A percentile compares a stretch with the other conserved stretches of the same genome.
Evolutionary conservation across 2,329 filamentous ascomycete species (phyloP).

Genomic region (Emmonsiellopsis sp.): DNA sequence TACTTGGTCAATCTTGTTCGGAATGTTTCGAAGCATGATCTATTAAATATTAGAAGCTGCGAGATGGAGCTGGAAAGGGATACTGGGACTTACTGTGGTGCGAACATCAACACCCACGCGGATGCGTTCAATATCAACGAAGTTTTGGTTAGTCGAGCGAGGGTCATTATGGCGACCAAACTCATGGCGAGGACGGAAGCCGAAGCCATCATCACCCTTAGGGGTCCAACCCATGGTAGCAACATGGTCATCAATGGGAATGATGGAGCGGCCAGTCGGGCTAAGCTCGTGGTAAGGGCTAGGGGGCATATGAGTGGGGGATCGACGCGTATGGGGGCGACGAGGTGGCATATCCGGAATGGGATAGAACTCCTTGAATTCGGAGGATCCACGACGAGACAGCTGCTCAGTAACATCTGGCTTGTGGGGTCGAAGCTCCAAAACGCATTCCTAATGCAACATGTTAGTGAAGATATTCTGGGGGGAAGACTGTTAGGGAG

Average conservation of each 20-base stretch:
- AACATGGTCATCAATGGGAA: conserved; percentile 26
- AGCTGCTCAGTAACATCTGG: conserved; percentile 19
- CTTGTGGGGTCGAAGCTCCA: conserved; percentile 21
- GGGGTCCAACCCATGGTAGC: conserved; percentile 24
- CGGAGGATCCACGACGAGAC: conserved; percentile 7
- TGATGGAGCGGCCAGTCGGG: conserved; percentile 30
- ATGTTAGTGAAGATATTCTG: background rate
- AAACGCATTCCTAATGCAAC: conserved; percentile 18
- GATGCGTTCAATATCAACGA: conserved; percentile 36
- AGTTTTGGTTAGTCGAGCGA: conserved; percentile 31
- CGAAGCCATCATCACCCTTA: conserved; percentile 19
- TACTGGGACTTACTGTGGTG: conserved; percentile 52
- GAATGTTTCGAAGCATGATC: conserved; percentile 94
- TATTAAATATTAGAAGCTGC: conserved; percentile 24
- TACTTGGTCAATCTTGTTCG: conserved; percentile 69
- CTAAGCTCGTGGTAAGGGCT: conserved; percentile 25
- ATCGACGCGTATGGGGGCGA: conserved; percentile 11
- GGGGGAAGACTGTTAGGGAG: background rate
- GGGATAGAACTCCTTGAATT: conserved; percentile 10
- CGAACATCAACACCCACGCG: conserved; percentile 59
- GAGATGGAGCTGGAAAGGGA: background rate
- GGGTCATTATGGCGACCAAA: conserved; percentile 18
- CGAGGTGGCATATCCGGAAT: conserved; percentile 11
- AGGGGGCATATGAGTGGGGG: conserved; percentile 7
- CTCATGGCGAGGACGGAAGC: conserved; percentile 21